A percentile compares a stretch with the other conserved stretches of the same genome.
phyloP scores from a whole-genome alignment of 2,329 filamentous ascomycete genomes.

The Albophoma yamanashiensis region DNA sequence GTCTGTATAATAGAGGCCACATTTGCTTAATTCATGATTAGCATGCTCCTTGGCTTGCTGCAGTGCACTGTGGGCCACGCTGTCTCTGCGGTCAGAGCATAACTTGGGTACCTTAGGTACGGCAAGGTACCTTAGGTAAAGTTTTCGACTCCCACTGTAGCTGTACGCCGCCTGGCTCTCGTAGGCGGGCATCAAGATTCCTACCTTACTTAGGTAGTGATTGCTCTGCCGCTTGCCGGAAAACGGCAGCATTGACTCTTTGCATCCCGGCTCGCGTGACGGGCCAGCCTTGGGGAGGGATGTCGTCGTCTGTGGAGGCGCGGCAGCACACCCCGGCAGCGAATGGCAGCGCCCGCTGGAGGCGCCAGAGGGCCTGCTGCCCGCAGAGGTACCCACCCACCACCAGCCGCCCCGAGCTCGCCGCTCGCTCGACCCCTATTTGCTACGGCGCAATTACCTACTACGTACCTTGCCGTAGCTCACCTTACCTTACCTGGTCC shows the following conservation, averaged over 20 bases:
- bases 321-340: neutral
- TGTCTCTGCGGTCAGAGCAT: too few species aligned
- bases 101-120: too few species aligned
- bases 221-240: too few species aligned
- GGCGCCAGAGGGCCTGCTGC: neutral
- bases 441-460: neutral
- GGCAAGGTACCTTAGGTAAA: too few species aligned
- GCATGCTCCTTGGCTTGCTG: neutral
- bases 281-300: neutral
- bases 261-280: neutral
- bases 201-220: too few species aligned
- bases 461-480: too few species aligned
- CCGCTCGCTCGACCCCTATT: neutral
- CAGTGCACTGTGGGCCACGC: too few species aligned
- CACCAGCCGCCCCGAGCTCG: neutral
- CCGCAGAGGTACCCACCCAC: neutral
- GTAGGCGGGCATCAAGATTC: too few species aligned
- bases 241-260: too few species aligned
- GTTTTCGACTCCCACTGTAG: too few species aligned
- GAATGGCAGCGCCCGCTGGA: neutral
- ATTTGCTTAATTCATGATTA: neutral
- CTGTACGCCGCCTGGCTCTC: too few species aligned
- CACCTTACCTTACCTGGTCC: too few species aligned
- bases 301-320: neutral
- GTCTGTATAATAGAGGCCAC: conserved; percentile 1